Evolutionary conservation across 768 basidiomycete species (phyloP), one percentile per base, ranked within the genome.

Genomic region (Boletus coccyginus): DNA sequence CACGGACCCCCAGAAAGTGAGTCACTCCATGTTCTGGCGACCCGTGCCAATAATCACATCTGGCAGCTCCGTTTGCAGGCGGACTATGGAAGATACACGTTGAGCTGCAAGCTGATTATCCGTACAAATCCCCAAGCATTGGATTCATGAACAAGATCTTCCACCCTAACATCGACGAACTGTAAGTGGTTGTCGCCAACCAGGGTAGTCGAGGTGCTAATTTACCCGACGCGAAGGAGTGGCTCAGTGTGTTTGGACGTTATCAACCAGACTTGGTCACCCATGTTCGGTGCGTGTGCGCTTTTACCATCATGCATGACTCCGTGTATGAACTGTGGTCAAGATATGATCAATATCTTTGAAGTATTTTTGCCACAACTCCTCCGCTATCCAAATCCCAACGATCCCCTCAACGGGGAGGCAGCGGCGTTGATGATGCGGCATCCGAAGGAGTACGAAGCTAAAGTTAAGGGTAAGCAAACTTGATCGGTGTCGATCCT

Each of bases 91-190:
- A 96, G 82, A 95, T 99, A 58, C 97, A 99, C 67, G 97, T 99
- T 56, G 97, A 99, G 71, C 81, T 99, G 21, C 97, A 96, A 24
- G 94, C 98, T 61, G 94, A 97, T 73, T 99, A 98, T 70, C 97
- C 97, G 3, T 99, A 89, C 85, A 98, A 98, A 75, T 96, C 93
- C 31, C 97, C 97, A 7, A 94, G 92, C 69, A 99, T 99, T 63
- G 97, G 97, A 2, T 99, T 99, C 75, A 95, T 97, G 93, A 99
- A 99, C 83, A 98, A 98, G 88, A 98, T 99, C 72, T 98, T 97
- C 71, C 97, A 98, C 66, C 97, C 97, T 19, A 99, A 99, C 69
- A 99, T 99, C 67, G 97, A 99, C 75, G 97, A 99, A 74, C 77
- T 97, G 90, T 98, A 72, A 69, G 93, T 78, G 27, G 1, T 36